Conservation (phyloP, 768 basidiomycete species). For the Lactarius quietus region DNA sequence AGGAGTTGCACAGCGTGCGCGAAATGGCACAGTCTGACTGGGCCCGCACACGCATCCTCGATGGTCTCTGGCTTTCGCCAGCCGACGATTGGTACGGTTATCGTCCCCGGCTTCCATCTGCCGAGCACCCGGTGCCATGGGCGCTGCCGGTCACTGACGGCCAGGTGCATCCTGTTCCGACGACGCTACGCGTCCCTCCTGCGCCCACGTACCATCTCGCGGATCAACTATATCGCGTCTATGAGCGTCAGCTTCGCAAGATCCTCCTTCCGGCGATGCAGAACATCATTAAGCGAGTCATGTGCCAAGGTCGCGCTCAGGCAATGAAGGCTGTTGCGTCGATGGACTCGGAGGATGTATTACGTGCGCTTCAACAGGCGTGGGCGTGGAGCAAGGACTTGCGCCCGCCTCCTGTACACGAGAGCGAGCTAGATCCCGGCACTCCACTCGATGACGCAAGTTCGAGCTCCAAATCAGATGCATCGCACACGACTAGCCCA, state of each 20-base stretch:
- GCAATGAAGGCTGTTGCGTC: conserved; percentile 52
- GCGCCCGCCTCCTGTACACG: conserved; percentile 38
- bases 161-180: conserved; percentile 45
- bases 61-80: conserved; percentile 74
- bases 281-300: conserved; percentile 62
- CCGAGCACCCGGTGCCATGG: conserved; percentile 63
- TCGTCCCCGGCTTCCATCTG: conserved; percentile 31
- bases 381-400: conserved; percentile 70
- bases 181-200: conserved; percentile 46
- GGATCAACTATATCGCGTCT: conserved; percentile 57
- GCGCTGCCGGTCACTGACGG: conserved; percentile 33
- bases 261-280: conserved; percentile 63
- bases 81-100: conserved; percentile 61
- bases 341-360: conserved; percentile 61
- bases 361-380: conserved; percentile 53
- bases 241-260: conserved; percentile 53
- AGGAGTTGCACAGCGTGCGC: conserved; percentile 44
- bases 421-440: conserved; percentile 17
- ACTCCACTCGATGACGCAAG: conserved; percentile 42
- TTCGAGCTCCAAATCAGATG: conserved; percentile 47
- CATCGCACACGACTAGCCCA: conserved; percentile 64
- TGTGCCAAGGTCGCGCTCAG: conserved; percentile 59
- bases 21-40: conserved; percentile 66
- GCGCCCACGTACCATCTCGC: conserved; percentile 64
- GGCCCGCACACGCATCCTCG: conserved; percentile 66